Conservation (phyloP, 163 green algal species). For the Scenedesmus sp. region DNA sequence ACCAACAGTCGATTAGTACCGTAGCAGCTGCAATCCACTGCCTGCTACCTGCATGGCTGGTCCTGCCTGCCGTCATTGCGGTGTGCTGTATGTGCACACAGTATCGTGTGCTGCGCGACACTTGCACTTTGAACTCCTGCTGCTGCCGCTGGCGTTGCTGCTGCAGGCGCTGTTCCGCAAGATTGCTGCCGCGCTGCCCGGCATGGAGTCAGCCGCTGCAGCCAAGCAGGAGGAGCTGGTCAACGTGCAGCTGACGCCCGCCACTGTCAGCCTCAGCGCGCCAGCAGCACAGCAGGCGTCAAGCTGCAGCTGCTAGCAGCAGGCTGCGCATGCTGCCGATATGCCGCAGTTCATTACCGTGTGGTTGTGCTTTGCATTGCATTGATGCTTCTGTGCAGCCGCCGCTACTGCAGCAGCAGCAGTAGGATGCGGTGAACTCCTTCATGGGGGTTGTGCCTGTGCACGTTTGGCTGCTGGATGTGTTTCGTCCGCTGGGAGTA, state of each 20-base stretch:
- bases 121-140: not conserved
- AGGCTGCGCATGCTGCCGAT: not conserved
- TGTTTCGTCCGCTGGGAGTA: too few species aligned
- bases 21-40: not conserved
- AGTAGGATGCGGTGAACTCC: too few species aligned
- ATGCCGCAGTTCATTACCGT: not conserved
- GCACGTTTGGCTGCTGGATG: too few species aligned
- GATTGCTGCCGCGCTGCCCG: constrained; percentile 96
- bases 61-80: too few species aligned
- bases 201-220: constrained; percentile 88
- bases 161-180: constrained; percentile 96
- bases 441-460: too few species aligned
- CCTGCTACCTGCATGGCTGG: too few species aligned
- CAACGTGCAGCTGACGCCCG: constrained; percentile 90
- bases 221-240: constrained; percentile 85
- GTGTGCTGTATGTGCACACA: too few species aligned
- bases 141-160: not conserved
- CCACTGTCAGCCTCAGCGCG: constrained; percentile 49
- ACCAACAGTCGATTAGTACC: not conserved
- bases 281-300: constrained; percentile 1
- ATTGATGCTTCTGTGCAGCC: not conserved
- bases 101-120: not conserved
- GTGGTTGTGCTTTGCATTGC: not conserved
- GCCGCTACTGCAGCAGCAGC: too few species aligned
- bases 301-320: constrained; percentile 46